Percentiles rank a stretch among this genome's conserved stretches.
Evolutionary conservation across 108 stramenopile genomes (phyloP).

Genomic region (Stephanodiscus triporus): DNA sequence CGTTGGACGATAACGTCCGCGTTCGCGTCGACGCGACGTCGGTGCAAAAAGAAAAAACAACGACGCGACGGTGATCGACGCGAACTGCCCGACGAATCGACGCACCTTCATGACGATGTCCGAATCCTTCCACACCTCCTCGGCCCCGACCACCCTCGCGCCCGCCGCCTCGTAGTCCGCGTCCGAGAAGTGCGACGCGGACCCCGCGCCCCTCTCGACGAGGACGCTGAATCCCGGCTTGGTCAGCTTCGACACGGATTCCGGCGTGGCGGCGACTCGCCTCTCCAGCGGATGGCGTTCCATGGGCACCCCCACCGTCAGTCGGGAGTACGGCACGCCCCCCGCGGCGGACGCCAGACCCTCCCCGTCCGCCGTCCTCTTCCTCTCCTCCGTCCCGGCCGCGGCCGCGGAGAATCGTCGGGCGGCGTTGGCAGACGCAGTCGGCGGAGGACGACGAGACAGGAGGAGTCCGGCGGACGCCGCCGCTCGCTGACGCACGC

Average conservation of each 20-base stretch:
- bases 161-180: conserved; percentile 94
- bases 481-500: too few species aligned
- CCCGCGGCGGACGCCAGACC: conserved; percentile 28
- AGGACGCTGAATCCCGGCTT: conserved; percentile 86
- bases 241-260: conserved; percentile 79
- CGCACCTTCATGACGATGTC: conserved; percentile 95
- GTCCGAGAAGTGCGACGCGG: conserved; percentile 85
- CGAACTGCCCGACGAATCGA: too few species aligned
- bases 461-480: too few species aligned
- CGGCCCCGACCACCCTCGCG: conserved; percentile 84
- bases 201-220: conserved; percentile 93
- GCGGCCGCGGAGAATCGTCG: not conserved
- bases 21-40: too few species aligned
- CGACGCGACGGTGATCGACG: too few species aligned
- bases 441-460: too few species aligned
- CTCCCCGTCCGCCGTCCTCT: conserved; percentile 31
- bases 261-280: conserved; percentile 90
- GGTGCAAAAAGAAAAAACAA: too few species aligned
- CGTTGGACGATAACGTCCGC: too few species aligned
- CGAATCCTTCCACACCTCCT: conserved; percentile 78
- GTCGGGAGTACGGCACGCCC: conserved; percentile 76
- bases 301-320: conserved; percentile 95
- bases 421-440: too few species aligned
- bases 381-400: not conserved
- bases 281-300: conserved; percentile 90